Base-by-base conservation (phyloP, 2,329 filamentous ascomycete genomes). In the Botrytis sinoallii region DNA sequence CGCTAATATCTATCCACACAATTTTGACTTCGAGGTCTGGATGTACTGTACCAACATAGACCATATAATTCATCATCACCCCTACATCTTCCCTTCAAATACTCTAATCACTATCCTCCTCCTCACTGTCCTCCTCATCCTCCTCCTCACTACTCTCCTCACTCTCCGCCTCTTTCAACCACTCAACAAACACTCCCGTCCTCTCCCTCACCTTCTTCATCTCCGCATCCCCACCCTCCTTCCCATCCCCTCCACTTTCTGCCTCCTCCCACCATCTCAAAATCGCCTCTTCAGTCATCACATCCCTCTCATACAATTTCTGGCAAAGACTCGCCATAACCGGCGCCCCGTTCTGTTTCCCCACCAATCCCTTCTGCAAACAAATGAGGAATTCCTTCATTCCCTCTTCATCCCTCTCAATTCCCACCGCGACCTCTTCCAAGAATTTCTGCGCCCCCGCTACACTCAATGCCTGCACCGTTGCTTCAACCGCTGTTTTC, bases 221-320 rank as follows among this genome's bases (percentile, higher is more conserved):
- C n/a, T 67, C 64, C 22, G 2, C 20, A n/a, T 67, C 64, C 14
- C 48, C 64, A 22, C 44, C 64, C n/a, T 42, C 38, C n/a, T 40
- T n/a, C 20, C 38, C 61, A 29, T 64, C 16, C 38, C 44, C 64
- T 5, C 20, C 14, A 9, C 25, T 35, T 3, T 55, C 65, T 5
- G 65, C 46, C 52, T 68, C 65, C 22, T 55, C 88, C 95, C 95
- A 98, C 96, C 96, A 99, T 66, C 88, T 88, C 79, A 95, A 84
- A 77, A 97, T 93, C 0, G 92, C 94, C 60, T 98, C 95, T 80
- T 97, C 94, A 81, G 97, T 94, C 1, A 98, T 84, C 25, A 97
- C 87, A 77, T 98, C 96, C 67, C 92, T 83, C 77, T 92, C 90
- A 81, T 97, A 97, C 70, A 98, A 85, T 82, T 94, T 93, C 84